Evolutionary conservation across 352 stramenopile species (phyloP).

Genomic region (Globisporangium yorkense): DNA sequence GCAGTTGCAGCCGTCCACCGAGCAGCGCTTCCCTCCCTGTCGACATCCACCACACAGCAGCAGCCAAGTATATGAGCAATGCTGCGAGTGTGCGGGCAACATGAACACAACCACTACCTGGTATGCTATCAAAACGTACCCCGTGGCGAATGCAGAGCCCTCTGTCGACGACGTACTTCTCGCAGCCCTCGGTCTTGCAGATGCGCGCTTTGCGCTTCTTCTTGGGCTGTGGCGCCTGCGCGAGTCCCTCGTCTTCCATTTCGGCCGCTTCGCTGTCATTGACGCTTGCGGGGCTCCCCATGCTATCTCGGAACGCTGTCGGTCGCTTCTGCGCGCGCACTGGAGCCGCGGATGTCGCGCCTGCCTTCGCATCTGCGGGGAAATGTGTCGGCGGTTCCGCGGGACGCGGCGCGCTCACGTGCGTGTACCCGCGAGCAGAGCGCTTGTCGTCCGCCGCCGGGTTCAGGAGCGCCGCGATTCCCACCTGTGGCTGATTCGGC

Average conservation of each 20-base stretch:
- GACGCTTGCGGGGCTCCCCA: background rate
- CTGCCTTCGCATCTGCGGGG: background rate
- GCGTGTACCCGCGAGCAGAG: background rate
- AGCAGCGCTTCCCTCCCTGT: slow-evolving; percentile 36
- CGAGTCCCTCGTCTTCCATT: background rate
- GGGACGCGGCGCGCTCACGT: background rate
- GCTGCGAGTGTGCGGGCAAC: background rate
- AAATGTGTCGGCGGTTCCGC: background rate
- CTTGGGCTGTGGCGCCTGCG: slow-evolving; percentile 10
- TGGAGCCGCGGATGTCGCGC: background rate
- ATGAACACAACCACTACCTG: background rate
- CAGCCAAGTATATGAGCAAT: background rate
- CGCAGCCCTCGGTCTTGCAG: slow-evolving; percentile 31
- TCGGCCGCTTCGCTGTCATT: slow-evolving; percentile 3
- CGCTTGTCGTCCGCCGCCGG: slow-evolving; percentile 1
- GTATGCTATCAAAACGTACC: slow-evolving; percentile 10
- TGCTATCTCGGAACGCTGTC: background rate
- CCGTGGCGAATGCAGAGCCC: slow-evolving; percentile 39
- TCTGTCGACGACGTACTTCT: slow-evolving; percentile 40
- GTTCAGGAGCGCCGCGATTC: slow-evolving; percentile 12
- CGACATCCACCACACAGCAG: background rate
- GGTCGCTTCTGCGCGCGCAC: background rate
- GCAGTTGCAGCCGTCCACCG: slow-evolving; percentile 30
- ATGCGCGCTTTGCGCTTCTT: slow-evolving; percentile 41
- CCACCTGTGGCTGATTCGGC: slow-evolving; percentile 3